Percentiles rank a stretch among this genome's conserved stretches.
Evolutionary conservation across 768 basidiomycete genomes (phyloP).

Genomic region (Hebeloma cylindrosporum): DNA sequence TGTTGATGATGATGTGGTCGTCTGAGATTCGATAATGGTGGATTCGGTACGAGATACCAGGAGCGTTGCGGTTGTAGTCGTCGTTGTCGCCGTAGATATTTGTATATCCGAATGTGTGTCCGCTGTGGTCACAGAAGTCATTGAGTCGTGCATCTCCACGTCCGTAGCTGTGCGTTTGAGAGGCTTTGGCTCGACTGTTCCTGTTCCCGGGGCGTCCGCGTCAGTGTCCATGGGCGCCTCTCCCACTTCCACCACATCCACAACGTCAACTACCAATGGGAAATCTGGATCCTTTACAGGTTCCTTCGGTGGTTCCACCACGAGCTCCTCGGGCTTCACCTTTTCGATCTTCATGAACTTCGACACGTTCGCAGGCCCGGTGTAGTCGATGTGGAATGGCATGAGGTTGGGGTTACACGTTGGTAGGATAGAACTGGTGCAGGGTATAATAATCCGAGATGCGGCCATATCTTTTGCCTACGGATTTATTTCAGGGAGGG

Average conservation of each 20-base stretch:
- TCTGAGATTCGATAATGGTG: constrained; percentile 12
- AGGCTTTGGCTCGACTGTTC: too few species aligned
- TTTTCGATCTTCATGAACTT: constrained; percentile 68
- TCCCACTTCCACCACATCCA: not conserved
- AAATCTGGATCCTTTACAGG: constrained; percentile 1
- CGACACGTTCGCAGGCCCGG: constrained; percentile 70
- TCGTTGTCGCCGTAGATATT: not conserved
- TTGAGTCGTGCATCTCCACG: not conserved
- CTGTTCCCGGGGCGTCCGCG: not conserved
- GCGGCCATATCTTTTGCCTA: too few species aligned
- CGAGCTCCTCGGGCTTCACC: constrained; percentile 29
- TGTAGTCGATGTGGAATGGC: constrained; percentile 78
- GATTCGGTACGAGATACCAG: constrained; percentile 5
- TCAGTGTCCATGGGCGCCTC: not conserved
- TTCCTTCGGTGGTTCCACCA: constrained; percentile 4
- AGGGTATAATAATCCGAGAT: too few species aligned
- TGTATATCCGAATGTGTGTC: not conserved
- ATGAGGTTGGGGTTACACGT: constrained; percentile 66
- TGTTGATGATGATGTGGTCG: not conserved
- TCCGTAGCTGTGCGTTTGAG: too few species aligned
- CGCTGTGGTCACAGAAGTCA: too few species aligned
- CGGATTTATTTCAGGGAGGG: too few species aligned
- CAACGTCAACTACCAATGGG: constrained; percentile 1
- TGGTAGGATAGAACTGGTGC: constrained; percentile 21
- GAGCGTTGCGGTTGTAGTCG: constrained; percentile 6